phyloP scores from a whole-genome alignment of 148 eudicot genomes.

The Heliosperma pusillum region DNA sequence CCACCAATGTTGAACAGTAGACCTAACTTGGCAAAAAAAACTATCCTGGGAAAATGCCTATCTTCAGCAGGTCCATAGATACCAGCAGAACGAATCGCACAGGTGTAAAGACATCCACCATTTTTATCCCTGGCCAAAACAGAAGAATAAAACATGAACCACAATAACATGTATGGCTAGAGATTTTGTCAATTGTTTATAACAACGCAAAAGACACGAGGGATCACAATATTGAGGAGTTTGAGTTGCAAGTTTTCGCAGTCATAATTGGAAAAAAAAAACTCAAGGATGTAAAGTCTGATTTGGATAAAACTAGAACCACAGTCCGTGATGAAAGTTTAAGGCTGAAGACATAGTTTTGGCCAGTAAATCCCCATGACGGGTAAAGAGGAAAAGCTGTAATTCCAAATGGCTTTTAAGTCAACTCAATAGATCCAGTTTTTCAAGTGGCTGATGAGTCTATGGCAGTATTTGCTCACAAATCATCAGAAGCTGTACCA shows the following conservation, averaged over 20 bases:
- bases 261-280: background rate
- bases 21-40: constrained; percentile 62
- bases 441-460: background rate
- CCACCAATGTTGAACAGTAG: constrained; percentile 73
- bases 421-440: background rate
- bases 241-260: background rate
- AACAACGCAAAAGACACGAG: background rate
- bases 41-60: constrained; percentile 77
- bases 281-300: background rate
- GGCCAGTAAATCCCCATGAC: background rate
- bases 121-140: constrained; percentile 51
- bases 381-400: background rate
- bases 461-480: background rate
- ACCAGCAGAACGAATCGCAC: constrained; percentile 92
- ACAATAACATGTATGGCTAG: background rate
- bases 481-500: background rate
- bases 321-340: background rate
- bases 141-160: constrained; percentile 19
- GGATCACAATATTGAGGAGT: background rate
- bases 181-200: background rate
- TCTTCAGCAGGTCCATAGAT: constrained; percentile 98
- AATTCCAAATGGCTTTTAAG: background rate
- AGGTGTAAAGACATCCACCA: constrained; percentile 61
- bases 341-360: background rate
- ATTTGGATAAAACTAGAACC: background rate